Percentiles rank a stretch among this genome's conserved stretches.
Evolutionary conservation across 371 early-diverging fungal genomes (phyloP).

Genomic region (Syncephalastrum contaminatum): DNA sequence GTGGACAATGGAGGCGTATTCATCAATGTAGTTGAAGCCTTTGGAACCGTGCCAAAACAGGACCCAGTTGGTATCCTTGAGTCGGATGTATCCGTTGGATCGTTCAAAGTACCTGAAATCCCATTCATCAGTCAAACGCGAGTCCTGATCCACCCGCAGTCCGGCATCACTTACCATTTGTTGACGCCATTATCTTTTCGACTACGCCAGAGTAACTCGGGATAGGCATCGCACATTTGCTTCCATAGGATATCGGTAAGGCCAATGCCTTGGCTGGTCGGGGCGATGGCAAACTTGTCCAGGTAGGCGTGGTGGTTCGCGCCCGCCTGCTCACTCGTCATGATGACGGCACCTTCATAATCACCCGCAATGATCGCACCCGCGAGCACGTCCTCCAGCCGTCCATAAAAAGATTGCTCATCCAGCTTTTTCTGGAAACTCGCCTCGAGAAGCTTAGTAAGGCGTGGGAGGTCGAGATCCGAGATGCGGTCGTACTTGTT

Average conservation of each 20-base stretch:
- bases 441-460: constrained; percentile 67
- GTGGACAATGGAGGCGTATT: constrained; percentile 33
- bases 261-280: constrained; percentile 87
- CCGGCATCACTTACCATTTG: constrained; percentile 64
- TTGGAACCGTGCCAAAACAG: constrained; percentile 75
- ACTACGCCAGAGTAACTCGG: constrained; percentile 83
- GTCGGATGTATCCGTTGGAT: constrained; percentile 68
- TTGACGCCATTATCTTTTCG: constrained; percentile 90
- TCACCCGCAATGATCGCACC: constrained; percentile 86
- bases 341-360: constrained; percentile 61
- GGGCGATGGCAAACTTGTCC: constrained; percentile 92
- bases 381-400: constrained; percentile 55
- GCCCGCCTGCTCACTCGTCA: constrained; percentile 29
- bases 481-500: constrained; percentile 44
- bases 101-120: constrained; percentile 82
- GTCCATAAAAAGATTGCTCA: constrained; percentile 55
- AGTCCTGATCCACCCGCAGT: no score
- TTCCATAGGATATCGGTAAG: constrained; percentile 93
- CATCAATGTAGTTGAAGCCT: constrained; percentile 38
- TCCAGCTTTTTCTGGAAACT: constrained; percentile 77
- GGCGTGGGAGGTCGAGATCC: constrained; percentile 52
- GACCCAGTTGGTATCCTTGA: constrained; percentile 71
- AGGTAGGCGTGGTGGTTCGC: constrained; percentile 56
- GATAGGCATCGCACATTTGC: constrained; percentile 67
- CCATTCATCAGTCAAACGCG: neutral